These are phyloP conservation scores for Scutellaria baicalensis DNA, from an alignment of 257 asterid genomes.

Conservation along the genomic window DNA sequence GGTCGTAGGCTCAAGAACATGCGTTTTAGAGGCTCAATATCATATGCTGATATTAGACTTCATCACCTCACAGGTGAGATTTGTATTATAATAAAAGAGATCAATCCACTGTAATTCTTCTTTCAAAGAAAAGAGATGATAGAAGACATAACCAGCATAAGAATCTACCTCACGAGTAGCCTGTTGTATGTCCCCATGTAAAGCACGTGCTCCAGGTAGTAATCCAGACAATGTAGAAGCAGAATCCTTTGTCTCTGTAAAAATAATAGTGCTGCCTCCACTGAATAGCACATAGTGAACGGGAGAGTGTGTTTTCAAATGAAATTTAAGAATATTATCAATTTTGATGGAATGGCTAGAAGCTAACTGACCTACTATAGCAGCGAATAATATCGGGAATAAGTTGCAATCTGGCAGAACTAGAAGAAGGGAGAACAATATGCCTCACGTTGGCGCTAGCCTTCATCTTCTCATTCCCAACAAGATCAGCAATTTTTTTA, in stretches of 20 bases:
- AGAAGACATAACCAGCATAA: not conserved
- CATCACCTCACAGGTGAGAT: too few species aligned
- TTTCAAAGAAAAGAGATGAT: too few species aligned
- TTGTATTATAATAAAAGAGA: too few species aligned
- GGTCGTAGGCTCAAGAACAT: too few species aligned
- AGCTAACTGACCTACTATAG: conserved; percentile 74
- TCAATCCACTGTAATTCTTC: too few species aligned
- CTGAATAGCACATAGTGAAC: conserved; percentile 22
- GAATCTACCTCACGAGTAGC: conserved; percentile 79
- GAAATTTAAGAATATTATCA: not conserved
- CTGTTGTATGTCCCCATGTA: conserved; percentile 98
- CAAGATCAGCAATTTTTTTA: conserved; percentile 84
- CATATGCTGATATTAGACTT: too few species aligned
- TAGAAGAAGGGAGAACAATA: conserved; percentile 84
- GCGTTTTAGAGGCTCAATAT: too few species aligned
- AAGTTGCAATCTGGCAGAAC: conserved; percentile 72
- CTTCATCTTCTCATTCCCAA: conserved; percentile 96
- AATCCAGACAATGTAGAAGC: conserved; percentile 89
- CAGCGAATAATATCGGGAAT: conserved; percentile 94
- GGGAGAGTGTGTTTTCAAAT: not conserved
- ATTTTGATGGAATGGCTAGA: not conserved
- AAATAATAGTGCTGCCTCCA: conserved; percentile 90
- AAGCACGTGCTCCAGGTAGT: conserved; percentile 93
- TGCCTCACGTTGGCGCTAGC: conserved; percentile 91
- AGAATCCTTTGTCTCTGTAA: conserved; percentile 84